Evolutionary conservation across 306 rosid genomes (phyloP).

Genomic region (Vachellia pachyceras): DNA sequence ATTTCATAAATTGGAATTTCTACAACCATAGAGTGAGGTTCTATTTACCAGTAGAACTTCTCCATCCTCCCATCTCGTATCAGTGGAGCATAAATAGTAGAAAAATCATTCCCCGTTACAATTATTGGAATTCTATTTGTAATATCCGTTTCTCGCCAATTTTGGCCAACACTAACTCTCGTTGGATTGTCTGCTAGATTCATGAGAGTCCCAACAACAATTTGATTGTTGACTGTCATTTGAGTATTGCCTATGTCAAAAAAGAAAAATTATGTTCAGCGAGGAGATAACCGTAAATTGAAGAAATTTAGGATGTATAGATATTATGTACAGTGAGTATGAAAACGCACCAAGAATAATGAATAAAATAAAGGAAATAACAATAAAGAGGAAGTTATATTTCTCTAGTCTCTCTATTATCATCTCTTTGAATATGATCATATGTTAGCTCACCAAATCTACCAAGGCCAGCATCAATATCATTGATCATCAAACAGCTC

Average conservation of each 20-base stretch:
- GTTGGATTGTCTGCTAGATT: slow-evolving; percentile 93
- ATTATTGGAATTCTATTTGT: slow-evolving; percentile 88
- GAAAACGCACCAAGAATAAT: background rate
- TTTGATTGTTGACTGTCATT: slow-evolving; percentile 98
- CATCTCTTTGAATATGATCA: slow-evolving; percentile 23
- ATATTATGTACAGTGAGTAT: background rate
- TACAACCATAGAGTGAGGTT: slow-evolving; percentile 27
- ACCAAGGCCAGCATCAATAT: slow-evolving; percentile 97
- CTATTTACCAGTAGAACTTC: slow-evolving; percentile 85
- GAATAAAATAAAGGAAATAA: slow-evolving; percentile 20
- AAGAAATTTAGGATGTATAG: slow-evolving; percentile 23
- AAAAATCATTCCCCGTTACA: slow-evolving; percentile 94
- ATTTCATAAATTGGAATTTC: slow-evolving; percentile 19
- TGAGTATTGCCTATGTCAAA: slow-evolving; percentile 77
- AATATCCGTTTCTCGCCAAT: slow-evolving; percentile 83
- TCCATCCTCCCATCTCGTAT: slow-evolving; percentile 99
- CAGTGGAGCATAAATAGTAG: slow-evolving; percentile 94
- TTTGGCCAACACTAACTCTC: slow-evolving; percentile 91
- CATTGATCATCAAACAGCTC: slow-evolving; percentile 99
- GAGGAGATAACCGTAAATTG: slow-evolving; percentile 24
- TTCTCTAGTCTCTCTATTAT: slow-evolving; percentile 17
- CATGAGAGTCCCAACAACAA: slow-evolving; percentile 96
- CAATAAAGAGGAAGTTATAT: slow-evolving; percentile 7
- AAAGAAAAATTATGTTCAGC: slow-evolving; percentile 30
- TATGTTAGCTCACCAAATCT: slow-evolving; percentile 78